These are phyloP conservation scores for Xylaria acuta DNA, from an alignment of 495 filamentous ascomycete species.

Conservation along the genomic window DNA sequence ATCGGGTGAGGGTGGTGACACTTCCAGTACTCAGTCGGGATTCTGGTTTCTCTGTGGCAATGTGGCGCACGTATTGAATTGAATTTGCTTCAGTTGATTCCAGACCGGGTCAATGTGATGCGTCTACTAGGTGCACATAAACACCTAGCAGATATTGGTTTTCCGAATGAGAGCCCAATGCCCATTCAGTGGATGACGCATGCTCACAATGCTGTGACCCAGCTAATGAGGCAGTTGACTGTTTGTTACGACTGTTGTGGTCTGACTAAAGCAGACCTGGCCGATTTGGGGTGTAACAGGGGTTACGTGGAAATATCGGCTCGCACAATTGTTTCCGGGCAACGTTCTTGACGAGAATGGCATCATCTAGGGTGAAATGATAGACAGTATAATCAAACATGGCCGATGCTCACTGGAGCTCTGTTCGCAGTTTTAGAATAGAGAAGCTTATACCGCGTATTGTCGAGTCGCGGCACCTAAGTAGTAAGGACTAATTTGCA, in stretches of 20 bases:
- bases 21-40: background rate
- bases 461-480: background rate
- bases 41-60: background rate
- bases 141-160: background rate
- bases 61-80: background rate
- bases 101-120: background rate
- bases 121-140: background rate
- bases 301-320: background rate
- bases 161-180: background rate
- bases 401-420: background rate
- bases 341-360: background rate
- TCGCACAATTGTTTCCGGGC: background rate
- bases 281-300: constrained; percentile 3
- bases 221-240: background rate
- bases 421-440: background rate
- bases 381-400: background rate
- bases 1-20: background rate
- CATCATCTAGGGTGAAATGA: background rate
- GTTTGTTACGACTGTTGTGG: too few species aligned
- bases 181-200: background rate
- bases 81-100: background rate
- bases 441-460: background rate
- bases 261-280: background rate
- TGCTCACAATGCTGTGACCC: background rate
- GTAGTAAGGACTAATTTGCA: background rate